Conservation (phyloP, 192 early-diverging fungal genomes). For the Rhizophagus sp. region DNA sequence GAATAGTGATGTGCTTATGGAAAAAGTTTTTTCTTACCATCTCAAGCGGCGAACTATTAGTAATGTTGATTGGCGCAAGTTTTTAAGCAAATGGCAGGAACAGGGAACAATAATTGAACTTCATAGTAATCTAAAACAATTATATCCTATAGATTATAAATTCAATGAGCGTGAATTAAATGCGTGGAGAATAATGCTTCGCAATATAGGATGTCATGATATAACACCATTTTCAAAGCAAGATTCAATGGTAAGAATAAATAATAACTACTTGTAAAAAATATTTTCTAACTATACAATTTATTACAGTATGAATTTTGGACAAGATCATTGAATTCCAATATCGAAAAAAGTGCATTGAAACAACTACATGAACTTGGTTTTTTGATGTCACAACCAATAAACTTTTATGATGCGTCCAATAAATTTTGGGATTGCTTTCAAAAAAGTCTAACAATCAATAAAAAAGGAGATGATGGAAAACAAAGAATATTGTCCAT, state of each 20-base stretch:
- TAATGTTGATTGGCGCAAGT: not conserved
- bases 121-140: not conserved
- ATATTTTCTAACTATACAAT: too few species aligned
- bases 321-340: not conserved
- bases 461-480: not conserved
- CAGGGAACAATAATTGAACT: not conserved
- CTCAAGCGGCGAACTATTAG: not conserved
- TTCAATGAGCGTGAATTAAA: not conserved
- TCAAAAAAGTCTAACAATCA: not conserved
- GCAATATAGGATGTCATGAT: not conserved
- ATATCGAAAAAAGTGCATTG: not conserved
- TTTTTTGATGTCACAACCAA: not conserved
- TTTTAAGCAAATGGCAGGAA: not conserved
- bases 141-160: not conserved
- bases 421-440: not conserved
- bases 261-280: not conserved
- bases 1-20: not conserved
- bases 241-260: not conserved
- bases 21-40: not conserved
- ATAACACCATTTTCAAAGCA: not conserved
- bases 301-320: not conserved
- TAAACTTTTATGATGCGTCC: not conserved
- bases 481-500: not conserved
- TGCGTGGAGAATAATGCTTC: not conserved
- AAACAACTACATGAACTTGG: not conserved